Evolutionary conservation across 129 eudicot species (phyloP).

Genomic region (Flaveria linearis): DNA sequence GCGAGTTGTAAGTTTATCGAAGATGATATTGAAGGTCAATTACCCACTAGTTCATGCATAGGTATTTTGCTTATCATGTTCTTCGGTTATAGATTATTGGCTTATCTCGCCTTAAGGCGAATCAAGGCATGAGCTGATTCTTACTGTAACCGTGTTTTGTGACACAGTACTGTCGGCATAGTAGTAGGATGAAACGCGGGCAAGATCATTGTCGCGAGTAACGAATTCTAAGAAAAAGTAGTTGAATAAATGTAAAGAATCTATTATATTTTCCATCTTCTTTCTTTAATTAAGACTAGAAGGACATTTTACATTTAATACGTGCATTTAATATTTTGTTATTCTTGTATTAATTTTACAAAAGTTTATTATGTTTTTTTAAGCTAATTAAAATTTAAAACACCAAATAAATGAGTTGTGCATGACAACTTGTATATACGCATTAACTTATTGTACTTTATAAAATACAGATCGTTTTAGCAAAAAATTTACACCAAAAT

Average conservation of each 20-base stretch:
- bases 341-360: no score
- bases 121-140: constrained; percentile 40
- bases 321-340: no score
- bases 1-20: constrained; percentile 68
- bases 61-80: constrained; percentile 60
- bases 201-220: constrained; percentile 20
- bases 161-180: constrained; percentile 16
- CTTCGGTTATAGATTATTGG: constrained; percentile 76
- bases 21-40: constrained; percentile 68
- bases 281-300: not conserved
- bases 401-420: no score
- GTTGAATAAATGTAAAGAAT: constrained; percentile 42
- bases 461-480: no score
- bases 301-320: no score
- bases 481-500: no score
- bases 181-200: constrained; percentile 25
- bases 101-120: constrained; percentile 70
- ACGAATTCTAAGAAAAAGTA: constrained; percentile 40
- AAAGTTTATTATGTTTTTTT: no score
- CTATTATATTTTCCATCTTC: constrained; percentile 24
- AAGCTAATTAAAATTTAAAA: no score
- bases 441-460: no score
- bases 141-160: constrained; percentile 23
- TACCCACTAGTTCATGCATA: constrained; percentile 48
- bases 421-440: no score